These are phyloP conservation scores for Aspergillus proliferans DNA, from an alignment of 2,329 filamentous ascomycete species.

Conservation along the genomic window DNA sequence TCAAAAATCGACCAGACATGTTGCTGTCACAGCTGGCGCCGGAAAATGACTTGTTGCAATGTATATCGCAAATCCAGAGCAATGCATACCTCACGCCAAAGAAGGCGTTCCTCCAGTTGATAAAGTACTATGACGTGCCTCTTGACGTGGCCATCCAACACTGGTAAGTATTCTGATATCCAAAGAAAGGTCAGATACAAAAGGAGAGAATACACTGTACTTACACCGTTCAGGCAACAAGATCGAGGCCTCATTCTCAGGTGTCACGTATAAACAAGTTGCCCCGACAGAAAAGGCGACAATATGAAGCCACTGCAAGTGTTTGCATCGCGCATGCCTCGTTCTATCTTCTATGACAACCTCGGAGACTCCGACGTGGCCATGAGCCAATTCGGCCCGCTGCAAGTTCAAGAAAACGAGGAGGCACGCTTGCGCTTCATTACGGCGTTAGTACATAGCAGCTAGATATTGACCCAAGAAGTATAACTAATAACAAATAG, in stretches of 20 bases:
- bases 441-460: neutral
- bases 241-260: neutral
- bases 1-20: no score
- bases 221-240: no score
- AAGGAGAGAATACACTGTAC: no score
- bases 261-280: neutral
- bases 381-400: neutral
- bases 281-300: neutral
- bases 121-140: no score
- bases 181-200: no score
- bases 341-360: neutral
- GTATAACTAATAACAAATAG: neutral
- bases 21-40: no score
- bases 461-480: neutral
- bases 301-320: neutral
- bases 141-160: no score
- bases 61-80: no score
- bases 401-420: neutral
- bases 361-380: neutral
- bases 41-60: no score
- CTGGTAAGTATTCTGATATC: no score
- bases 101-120: no score
- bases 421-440: neutral
- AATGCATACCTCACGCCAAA: no score
- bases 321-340: neutral